Evolutionary conservation across 306 rosid species (phyloP), one percentile per base, ranked within the genome.

Genomic region (Castanea mollissima): DNA sequence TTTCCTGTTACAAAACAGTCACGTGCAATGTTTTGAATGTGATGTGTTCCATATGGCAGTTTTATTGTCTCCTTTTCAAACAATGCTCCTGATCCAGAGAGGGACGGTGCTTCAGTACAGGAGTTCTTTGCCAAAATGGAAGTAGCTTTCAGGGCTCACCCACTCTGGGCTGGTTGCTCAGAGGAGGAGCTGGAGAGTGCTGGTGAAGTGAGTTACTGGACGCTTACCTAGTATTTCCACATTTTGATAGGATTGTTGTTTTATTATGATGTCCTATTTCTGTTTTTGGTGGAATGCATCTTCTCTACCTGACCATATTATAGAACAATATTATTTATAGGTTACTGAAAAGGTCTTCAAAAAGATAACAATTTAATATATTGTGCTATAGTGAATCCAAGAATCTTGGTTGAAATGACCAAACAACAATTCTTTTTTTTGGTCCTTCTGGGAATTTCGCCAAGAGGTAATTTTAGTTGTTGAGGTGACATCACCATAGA

Each of bases 151-250:
- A 89, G 87, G 85, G 98, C 90, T 87, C 99, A 96, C 88, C 90
- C 98, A 25, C 97, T 96, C 57, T 93, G 99, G 99, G 80, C 98
- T 25, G 95, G 97, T 23, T 96, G 98, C 85, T 89, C 99, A 4
- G 94, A 91, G 46, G 98, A 96, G 82, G 99, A 93, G 85, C 91
- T 96, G 34, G 99, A 91, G 73, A 89, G 98, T 88, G 97, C 98
- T 75, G 98, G 97, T 81, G 99, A 96, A 82, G 99, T 96, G 81
- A 85, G 98, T 87, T 85, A 51, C 83, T 65, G 3, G 70, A 14
- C 5, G 4, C 29, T 51, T 56, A 18, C 15, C 23, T 31, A 29
- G 44, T 54, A 14, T 73, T 73, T 52, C 1, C 27, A 46, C 12
- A 4, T 18, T 16, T 75, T 62, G 71, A 62, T 62, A 46, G 10